These are phyloP conservation scores for Sicyos baderoa DNA, from an alignment of 306 rosid species.

Conservation along the genomic window DNA sequence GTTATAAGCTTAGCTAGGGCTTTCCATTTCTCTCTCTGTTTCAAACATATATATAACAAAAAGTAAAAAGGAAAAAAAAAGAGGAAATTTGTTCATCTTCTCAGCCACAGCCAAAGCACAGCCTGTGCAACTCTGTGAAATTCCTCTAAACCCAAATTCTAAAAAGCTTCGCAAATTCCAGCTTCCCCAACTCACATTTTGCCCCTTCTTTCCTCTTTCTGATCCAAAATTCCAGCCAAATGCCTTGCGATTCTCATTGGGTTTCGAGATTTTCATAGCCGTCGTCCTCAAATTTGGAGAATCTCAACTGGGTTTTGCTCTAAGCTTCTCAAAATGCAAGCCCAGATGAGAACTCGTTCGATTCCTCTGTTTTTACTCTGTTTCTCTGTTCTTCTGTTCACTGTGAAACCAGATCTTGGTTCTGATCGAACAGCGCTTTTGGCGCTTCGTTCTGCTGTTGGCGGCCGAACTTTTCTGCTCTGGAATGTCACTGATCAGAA, in stretches of 20 bases:
- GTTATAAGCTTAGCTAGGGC: too few species aligned
- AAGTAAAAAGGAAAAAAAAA: too few species aligned
- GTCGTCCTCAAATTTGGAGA: neutral
- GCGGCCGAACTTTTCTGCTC: constrained; percentile 37
- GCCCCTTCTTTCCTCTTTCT: neutral
- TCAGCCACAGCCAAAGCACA: constrained; percentile 23
- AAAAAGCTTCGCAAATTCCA: constrained; percentile 22
- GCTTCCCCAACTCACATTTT: constrained; percentile 22
- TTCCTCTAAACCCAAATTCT: constrained; percentile 18
- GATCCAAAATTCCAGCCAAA: constrained; percentile 14
- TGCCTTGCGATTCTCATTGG: neutral
- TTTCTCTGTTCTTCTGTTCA: constrained; percentile 17
- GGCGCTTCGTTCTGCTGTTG: constrained; percentile 36
- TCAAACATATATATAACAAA: neutral
- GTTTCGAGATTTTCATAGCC: neutral
- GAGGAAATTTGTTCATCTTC: neutral
- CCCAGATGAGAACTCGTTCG: constrained; percentile 5
- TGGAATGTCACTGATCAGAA: constrained; percentile 29
- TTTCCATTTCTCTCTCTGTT: too few species aligned
- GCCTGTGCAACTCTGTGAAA: constrained; percentile 18
- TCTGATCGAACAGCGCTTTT: constrained; percentile 39
- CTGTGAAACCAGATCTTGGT: constrained; percentile 35
- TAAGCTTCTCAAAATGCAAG: constrained; percentile 20
- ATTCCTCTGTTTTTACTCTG: constrained; percentile 4
- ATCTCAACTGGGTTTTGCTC: constrained; percentile 20